Percentiles rank a stretch among this genome's conserved stretches.
Evolutionary conservation across 2,329 filamentous ascomycete genomes (phyloP).

Genomic region (Botrytis galanthina): DNA sequence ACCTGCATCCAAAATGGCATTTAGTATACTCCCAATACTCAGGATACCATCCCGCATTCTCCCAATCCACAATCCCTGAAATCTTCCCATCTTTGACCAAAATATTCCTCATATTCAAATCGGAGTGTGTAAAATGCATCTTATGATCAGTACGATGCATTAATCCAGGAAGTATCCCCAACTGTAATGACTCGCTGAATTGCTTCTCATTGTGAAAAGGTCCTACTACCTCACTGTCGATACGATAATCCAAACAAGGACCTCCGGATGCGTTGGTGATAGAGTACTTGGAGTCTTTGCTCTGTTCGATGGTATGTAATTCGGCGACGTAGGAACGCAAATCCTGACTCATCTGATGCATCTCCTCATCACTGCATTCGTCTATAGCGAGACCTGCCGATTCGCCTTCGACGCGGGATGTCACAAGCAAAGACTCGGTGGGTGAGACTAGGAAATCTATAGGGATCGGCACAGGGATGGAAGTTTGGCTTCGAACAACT

Average conservation of each 20-base stretch:
- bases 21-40: not conserved
- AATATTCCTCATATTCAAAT: not conserved
- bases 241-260: not conserved
- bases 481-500: not conserved
- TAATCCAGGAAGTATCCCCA: not conserved
- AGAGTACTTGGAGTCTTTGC: not conserved
- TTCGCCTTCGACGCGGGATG: not conserved
- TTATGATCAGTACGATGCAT: not conserved
- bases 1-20: not conserved
- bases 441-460: not conserved
- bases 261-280: not conserved
- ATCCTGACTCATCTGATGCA: not conserved
- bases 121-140: not conserved
- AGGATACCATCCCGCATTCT: not conserved
- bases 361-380: not conserved
- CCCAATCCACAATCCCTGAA: not conserved
- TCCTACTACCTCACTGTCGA: not conserved
- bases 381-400: not conserved
- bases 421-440: not conserved
- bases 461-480: not conserved
- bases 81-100: not conserved
- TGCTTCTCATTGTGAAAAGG: not conserved
- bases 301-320: not conserved
- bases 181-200: not conserved
- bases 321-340: not conserved